phyloP scores from a whole-genome alignment of 2,329 filamentous ascomycete genomes.

The Penicillium thymicola region DNA sequence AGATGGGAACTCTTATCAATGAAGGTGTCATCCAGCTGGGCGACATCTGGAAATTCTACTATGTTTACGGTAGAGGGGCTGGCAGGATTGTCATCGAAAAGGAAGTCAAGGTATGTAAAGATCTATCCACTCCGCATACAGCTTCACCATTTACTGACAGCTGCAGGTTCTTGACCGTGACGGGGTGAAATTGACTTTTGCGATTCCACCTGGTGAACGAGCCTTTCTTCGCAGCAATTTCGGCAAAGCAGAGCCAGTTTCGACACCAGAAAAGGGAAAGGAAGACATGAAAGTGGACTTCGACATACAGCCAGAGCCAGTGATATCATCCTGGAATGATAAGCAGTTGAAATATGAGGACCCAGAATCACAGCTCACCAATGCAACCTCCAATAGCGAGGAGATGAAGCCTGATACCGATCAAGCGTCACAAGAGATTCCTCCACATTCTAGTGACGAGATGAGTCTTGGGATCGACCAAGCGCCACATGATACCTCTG shows the following conservation, averaged over 20 bases:
- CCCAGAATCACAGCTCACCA: background rate
- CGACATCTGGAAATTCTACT: constrained; percentile 43
- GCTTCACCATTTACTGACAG: background rate
- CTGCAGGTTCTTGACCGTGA: constrained; percentile 36
- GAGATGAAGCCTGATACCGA: background rate
- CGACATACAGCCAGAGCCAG: background rate
- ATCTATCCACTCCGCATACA: background rate
- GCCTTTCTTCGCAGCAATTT: constrained; percentile 28
- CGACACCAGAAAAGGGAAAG: background rate
- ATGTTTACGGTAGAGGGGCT: constrained; percentile 26
- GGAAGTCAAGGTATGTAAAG: constrained; percentile 38
- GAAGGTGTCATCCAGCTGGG: constrained; percentile 37
- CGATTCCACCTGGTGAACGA: constrained; percentile 39
- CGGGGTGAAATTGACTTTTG: constrained; percentile 34
- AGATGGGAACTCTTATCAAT: constrained; percentile 35
- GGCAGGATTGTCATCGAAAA: constrained; percentile 40
- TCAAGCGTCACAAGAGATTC: background rate
- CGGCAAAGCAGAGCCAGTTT: background rate
- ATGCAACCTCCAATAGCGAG: background rate
- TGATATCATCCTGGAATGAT: background rate
- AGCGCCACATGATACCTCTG: background rate
- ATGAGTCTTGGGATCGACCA: background rate
- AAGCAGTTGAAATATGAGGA: background rate
- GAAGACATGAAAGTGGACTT: background rate
- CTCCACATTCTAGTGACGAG: background rate